phyloP scores from a whole-genome alignment of 768 basidiomycete species.

The Coprinopsis cinerea region DNA sequence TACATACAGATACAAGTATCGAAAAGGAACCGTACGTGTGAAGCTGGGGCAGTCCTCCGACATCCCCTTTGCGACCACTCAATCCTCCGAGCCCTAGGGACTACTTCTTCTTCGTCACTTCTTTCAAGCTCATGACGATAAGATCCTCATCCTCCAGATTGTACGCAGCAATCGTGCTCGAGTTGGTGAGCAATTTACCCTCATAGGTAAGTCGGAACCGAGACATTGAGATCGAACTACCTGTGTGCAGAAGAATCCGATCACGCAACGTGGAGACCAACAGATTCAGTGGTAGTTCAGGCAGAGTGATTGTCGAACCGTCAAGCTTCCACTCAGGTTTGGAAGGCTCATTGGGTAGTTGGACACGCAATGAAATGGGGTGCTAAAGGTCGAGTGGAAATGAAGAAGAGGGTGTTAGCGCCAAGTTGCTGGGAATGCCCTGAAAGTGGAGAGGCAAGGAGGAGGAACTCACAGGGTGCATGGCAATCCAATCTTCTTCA shows the following conservation, averaged over 20 bases:
- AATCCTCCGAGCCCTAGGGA: neutral
- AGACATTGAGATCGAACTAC: constrained; percentile 74
- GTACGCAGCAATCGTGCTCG: constrained; percentile 75
- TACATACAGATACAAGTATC: no score
- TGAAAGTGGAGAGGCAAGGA: constrained; percentile 4
- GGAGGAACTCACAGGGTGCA: constrained; percentile 65
- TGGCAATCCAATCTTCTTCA: constrained; percentile 83
- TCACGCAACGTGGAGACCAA: constrained; percentile 88
- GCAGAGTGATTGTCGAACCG: constrained; percentile 69
- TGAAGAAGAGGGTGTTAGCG: no score
- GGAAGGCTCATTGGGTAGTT: constrained; percentile 74
- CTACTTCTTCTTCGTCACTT: constrained; percentile 63
- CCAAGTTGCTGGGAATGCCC: no score
- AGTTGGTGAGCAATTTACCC: constrained; percentile 85
- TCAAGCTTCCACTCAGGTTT: constrained; percentile 94
- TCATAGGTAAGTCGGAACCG: constrained; percentile 74
- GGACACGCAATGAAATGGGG: constrained; percentile 79
- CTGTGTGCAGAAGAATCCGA: constrained; percentile 73
- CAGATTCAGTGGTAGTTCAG: constrained; percentile 78
- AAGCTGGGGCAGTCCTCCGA: no score
- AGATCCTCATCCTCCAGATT: constrained; percentile 91
- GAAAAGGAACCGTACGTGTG: no score
- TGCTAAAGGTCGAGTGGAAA: constrained; percentile 48
- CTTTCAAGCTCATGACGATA: constrained; percentile 70
- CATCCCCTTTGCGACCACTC: no score